These are phyloP conservation scores for Epichloe gansuensis DNA, from an alignment of 2,329 filamentous ascomycete species.

Conservation along the genomic window DNA sequence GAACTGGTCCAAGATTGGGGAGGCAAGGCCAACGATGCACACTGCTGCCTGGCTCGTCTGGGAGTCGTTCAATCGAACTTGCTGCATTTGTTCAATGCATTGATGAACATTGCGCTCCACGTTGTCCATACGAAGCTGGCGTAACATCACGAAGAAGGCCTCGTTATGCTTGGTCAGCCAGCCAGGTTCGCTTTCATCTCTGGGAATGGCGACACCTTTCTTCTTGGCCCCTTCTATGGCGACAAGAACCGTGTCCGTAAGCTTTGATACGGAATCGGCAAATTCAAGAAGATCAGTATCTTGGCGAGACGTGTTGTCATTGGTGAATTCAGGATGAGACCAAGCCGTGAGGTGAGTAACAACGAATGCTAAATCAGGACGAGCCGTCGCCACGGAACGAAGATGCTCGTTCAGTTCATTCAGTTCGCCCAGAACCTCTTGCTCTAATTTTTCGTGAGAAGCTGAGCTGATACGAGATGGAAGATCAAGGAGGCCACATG, in stretches of 20 bases:
- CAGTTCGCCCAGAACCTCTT: conserved; percentile 25
- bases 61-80: conserved; percentile 18
- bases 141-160: conserved; percentile 39
- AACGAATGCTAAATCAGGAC: conserved; percentile 51
- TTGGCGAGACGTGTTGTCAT: conserved; percentile 4
- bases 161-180: conserved; percentile 34
- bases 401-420: conserved; percentile 29
- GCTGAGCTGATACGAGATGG: conserved; percentile 38
- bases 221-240: conserved; percentile 62
- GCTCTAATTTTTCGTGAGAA: conserved; percentile 20
- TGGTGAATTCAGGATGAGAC: conserved; percentile 29
- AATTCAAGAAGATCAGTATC: conserved; percentile 30
- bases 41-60: conserved; percentile 18
- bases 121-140: conserved; percentile 45
- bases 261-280: conserved; percentile 44
- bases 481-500: conserved; percentile 32
- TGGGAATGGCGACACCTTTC: conserved; percentile 29
- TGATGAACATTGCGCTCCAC: conserved; percentile 33
- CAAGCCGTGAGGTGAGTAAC: conserved; percentile 56
- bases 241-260: conserved; percentile 68
- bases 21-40: conserved; percentile 20
- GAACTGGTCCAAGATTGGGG: conserved; percentile 69
- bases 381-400: conserved; percentile 20
- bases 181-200: conserved; percentile 22
- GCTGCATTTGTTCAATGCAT: conserved; percentile 25